These are phyloP conservation scores for Diutina pseudorugosa DNA, from an alignment of 1,139 yeast genomes.

Conservation along the genomic window DNA sequence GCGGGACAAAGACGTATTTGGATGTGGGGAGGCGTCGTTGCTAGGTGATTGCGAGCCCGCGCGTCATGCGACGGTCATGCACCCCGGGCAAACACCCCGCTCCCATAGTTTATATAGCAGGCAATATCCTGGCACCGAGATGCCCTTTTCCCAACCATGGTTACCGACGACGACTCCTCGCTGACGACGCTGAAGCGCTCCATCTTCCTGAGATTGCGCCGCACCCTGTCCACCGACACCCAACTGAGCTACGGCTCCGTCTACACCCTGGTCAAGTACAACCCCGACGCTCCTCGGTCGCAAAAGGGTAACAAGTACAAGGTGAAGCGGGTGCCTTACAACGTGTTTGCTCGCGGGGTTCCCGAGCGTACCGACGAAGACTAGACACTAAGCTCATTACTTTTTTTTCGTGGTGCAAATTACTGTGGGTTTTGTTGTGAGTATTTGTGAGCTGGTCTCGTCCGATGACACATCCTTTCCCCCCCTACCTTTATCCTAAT, in stretches of 20 bases:
- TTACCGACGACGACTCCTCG: not conserved
- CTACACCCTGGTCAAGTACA: not conserved
- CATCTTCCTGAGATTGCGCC: not conserved
- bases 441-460: not conserved
- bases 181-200: constrained; percentile 2
- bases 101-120: not conserved
- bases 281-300: not conserved
- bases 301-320: not conserved
- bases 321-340: not conserved
- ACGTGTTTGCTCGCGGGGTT: not conserved
- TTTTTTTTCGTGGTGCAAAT: no score
- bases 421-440: not conserved
- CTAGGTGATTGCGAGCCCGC: not conserved
- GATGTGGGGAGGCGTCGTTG: not conserved
- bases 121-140: not conserved
- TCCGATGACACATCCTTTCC: not conserved
- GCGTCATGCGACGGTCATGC: not conserved
- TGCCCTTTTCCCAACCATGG: no score
- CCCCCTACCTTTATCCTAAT: not conserved
- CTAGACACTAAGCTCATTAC: not conserved
- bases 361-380: not conserved
- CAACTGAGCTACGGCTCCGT: not conserved
- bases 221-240: not conserved
- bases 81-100: not conserved
- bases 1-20: not conserved